A percentile compares a stretch with the other conserved stretches of the same genome.
These are phyloP conservation scores for Epichloe uncinata DNA, from an alignment of 2,329 filamentous ascomycete species.

Conservation along the genomic window DNA sequence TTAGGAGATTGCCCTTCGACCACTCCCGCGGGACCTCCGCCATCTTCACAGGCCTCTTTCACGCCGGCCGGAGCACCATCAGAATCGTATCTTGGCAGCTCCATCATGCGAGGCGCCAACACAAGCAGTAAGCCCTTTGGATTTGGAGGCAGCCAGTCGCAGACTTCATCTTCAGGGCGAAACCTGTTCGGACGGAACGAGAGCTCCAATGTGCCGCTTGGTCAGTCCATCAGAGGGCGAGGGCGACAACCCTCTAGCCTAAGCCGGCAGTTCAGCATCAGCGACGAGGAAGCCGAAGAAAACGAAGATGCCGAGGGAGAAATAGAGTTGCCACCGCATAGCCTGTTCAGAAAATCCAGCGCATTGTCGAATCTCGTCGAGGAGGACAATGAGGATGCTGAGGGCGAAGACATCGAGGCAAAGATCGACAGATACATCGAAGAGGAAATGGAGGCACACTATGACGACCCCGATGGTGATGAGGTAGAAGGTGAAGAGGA, in stretches of 20 bases:
- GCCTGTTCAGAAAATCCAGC: constrained; percentile 19
- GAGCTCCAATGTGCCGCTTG: constrained; percentile 29
- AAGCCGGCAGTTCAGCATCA: constrained; percentile 27
- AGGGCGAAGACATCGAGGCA: constrained; percentile 20
- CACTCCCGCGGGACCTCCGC: constrained; percentile 38
- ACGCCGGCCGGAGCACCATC: constrained; percentile 44
- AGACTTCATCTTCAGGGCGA: constrained; percentile 15
- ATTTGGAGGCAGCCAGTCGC: constrained; percentile 22
- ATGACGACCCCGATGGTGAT: constrained; percentile 23
- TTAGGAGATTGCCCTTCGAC: constrained; percentile 35
- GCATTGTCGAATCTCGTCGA: constrained; percentile 7
- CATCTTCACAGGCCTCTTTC: constrained; percentile 39
- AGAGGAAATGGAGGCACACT: constrained; percentile 24
- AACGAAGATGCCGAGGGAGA: constrained; percentile 22
- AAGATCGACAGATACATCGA: constrained; percentile 24
- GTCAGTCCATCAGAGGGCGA: constrained; percentile 31
- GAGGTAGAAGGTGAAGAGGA: constrained; percentile 26
- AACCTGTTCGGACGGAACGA: constrained; percentile 26
- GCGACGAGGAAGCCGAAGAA: constrained; percentile 19
- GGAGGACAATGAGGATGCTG: constrained; percentile 14
- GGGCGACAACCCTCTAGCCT: constrained; percentile 36
- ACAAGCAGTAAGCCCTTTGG: constrained; percentile 25
- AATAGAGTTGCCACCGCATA: constrained; percentile 19
- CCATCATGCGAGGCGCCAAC: constrained; percentile 32
- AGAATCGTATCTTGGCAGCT: constrained; percentile 40